Evolutionary conservation across 495 filamentous ascomycete species (phyloP).

Genomic region (Cercophora scortea): DNA sequence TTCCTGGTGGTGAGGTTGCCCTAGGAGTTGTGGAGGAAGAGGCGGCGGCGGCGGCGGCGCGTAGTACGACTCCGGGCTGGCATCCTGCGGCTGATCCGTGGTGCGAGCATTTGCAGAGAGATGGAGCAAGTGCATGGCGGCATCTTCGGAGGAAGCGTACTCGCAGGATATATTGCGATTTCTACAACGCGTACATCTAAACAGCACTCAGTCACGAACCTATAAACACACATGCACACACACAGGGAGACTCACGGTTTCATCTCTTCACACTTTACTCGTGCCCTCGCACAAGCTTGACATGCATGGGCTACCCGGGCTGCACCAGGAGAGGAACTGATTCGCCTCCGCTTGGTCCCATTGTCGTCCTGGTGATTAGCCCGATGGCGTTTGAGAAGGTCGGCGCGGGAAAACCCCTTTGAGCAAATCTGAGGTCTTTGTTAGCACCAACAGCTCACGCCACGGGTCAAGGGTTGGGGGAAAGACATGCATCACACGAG

Average conservation of each 20-base stretch:
- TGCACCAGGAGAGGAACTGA: constrained; percentile 34
- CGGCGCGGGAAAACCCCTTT: constrained; percentile 48
- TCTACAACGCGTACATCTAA: constrained; percentile 38
- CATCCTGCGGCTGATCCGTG: constrained; percentile 1
- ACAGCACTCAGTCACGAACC: too few species aligned
- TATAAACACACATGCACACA: too few species aligned
- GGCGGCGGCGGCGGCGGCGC: background rate
- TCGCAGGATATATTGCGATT: constrained; percentile 39
- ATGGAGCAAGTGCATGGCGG: constrained; percentile 26
- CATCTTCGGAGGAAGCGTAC: constrained; percentile 32
- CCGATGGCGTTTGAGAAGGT: constrained; percentile 47
- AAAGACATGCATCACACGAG: constrained; percentile 21
- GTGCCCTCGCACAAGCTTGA: constrained; percentile 42
- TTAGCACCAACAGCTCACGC: background rate
- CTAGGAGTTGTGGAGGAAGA: background rate
- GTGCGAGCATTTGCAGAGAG: constrained; percentile 19
- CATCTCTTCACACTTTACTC: constrained; percentile 47
- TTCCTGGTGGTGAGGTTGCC: background rate
- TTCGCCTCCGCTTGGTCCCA: constrained; percentile 36
- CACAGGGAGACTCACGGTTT: constrained; percentile 19
- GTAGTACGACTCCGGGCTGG: constrained; percentile 5
- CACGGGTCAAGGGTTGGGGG: background rate
- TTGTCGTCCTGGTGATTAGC: constrained; percentile 42
- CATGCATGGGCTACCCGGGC: constrained; percentile 50
- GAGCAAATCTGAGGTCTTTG: constrained; percentile 35